phyloP scores from a whole-genome alignment of 2,329 filamentous ascomycete genomes.

The Alternaria angustiovoidea region DNA sequence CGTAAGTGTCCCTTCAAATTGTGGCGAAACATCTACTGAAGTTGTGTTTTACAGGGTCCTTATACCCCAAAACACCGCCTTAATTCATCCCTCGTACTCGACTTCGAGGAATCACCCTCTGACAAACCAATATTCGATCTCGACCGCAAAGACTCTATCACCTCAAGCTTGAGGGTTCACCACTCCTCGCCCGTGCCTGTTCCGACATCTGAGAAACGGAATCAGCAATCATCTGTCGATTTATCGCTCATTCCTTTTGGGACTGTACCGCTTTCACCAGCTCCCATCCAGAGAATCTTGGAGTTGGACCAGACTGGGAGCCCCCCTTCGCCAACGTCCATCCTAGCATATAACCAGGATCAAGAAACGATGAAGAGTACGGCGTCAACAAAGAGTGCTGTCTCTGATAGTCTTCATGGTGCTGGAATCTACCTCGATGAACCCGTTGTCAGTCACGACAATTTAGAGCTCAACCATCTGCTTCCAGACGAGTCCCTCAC shows the following conservation, averaged over 20 bases:
- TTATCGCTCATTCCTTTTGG: conserved; percentile 26
- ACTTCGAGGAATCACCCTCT: conserved; percentile 37
- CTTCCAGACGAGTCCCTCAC: neutral
- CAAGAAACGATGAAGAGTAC: conserved; percentile 23
- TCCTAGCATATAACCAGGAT: neutral
- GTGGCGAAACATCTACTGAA: neutral
- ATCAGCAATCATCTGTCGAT: neutral
- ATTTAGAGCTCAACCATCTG: neutral
- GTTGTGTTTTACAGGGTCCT: conserved; percentile 10
- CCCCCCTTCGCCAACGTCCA: conserved; percentile 7
- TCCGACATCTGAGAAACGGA: conserved; percentile 23
- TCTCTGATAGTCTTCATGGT: conserved; percentile 21
- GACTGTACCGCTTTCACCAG: conserved; percentile 39
- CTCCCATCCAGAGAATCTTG: conserved; percentile 35
- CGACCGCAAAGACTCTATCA: conserved; percentile 16
- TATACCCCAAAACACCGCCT: conserved; percentile 20
- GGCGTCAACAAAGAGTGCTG: conserved; percentile 36
- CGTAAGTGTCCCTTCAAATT: neutral
- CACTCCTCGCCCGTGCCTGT: conserved; percentile 43
- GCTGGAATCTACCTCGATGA: neutral
- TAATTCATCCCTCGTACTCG: conserved; percentile 35
- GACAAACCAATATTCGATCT: conserved; percentile 38
- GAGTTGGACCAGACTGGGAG: conserved; percentile 23
- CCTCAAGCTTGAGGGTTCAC: conserved; percentile 29
- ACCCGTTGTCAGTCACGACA: neutral